Conservation (phyloP, 164 flowering plant genomes). For the Vitis cinerea region DNA sequence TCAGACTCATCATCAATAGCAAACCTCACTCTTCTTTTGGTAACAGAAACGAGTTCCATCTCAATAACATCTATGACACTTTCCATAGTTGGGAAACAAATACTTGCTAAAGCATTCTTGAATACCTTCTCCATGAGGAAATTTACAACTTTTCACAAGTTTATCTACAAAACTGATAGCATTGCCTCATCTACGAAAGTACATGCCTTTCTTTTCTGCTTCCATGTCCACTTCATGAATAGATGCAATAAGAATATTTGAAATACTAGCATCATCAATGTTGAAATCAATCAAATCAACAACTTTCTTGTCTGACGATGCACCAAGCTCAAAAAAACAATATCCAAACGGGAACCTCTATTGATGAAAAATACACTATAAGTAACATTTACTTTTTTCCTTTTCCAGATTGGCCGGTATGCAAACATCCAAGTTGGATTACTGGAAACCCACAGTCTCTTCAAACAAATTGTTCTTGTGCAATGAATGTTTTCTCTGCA, state of each 20-base stretch:
- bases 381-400: slow-evolving; percentile 60
- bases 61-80: slow-evolving; percentile 58
- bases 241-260: slow-evolving; percentile 66
- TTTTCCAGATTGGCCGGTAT: slow-evolving; percentile 48
- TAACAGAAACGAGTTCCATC: slow-evolving; percentile 40
- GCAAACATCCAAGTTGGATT: slow-evolving; percentile 53
- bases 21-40: slow-evolving; percentile 59
- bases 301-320: slow-evolving; percentile 66
- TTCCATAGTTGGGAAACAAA: slow-evolving; percentile 64
- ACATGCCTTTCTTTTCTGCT: slow-evolving; percentile 58
- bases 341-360: slow-evolving; percentile 74
- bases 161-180: slow-evolving; percentile 42
- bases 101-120: slow-evolving; percentile 48
- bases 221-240: slow-evolving; percentile 74
- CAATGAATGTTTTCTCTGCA: slow-evolving; percentile 85
- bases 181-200: slow-evolving; percentile 46
- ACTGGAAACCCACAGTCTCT: slow-evolving; percentile 67
- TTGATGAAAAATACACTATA: slow-evolving; percentile 42
- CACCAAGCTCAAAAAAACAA: slow-evolving; percentile 80
- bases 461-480: slow-evolving; percentile 83
- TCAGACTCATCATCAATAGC: slow-evolving; percentile 44
- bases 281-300: slow-evolving; percentile 59
- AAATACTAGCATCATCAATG: slow-evolving; percentile 40
- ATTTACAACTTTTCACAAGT: slow-evolving; percentile 32
- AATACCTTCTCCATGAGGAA: slow-evolving; percentile 60